Conservation (phyloP, 2,329 filamentous ascomycete genomes). For the Colletotrichum sp. region DNA sequence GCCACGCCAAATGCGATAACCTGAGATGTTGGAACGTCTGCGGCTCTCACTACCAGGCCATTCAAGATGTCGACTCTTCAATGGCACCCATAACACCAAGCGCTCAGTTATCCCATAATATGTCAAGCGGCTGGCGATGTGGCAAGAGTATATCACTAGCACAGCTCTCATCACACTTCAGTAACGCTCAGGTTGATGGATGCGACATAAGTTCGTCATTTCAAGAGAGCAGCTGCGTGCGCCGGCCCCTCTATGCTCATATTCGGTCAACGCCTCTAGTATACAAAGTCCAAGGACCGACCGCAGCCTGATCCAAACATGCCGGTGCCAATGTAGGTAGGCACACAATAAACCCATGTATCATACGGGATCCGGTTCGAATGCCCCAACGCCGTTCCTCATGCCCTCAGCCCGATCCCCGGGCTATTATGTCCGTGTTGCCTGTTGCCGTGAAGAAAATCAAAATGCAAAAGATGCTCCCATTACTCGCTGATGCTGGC, state of each 20-base stretch:
- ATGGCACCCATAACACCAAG: neutral
- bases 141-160: neutral
- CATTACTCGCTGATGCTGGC: slow-evolving; percentile 18
- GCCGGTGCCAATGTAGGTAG: neutral
- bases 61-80: neutral
- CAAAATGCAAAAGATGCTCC: slow-evolving; percentile 9
- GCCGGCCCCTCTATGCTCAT: neutral
- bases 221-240: neutral
- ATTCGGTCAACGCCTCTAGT: slow-evolving; percentile 1
- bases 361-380: neutral
- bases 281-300: neutral
- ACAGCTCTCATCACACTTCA: neutral
- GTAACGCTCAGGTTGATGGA: neutral
- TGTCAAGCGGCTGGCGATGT: neutral
- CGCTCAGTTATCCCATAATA: neutral
- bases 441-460: neutral
- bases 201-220: neutral
- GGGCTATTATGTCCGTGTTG: slow-evolving; percentile 3
- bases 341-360: neutral
- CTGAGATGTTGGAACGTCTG: too few species aligned
- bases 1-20: neutral
- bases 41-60: too few species aligned
- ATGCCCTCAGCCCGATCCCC: slow-evolving; percentile 4
- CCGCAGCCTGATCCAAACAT: neutral
- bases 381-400: slow-evolving; percentile 14